Evolutionary conservation across 2,329 filamentous ascomycete species (phyloP), one percentile per base, ranked within the genome.

Genomic region (Diplodia sapinea): DNA sequence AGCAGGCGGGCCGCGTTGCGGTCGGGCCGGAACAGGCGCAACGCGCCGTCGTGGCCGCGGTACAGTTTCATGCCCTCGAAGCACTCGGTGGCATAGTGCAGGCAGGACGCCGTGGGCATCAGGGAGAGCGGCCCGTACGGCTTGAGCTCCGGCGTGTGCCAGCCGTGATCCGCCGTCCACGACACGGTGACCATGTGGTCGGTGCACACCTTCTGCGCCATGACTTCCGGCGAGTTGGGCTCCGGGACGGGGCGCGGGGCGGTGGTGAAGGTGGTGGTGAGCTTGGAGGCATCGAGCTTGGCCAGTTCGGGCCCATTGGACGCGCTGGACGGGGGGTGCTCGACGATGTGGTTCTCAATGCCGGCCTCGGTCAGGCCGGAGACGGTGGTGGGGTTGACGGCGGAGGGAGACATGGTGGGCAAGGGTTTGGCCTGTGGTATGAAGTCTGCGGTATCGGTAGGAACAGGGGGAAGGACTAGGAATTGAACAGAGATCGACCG

Each of bases 71-170:
- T 84, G 13, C 93, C 93, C 81, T 96, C 93, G 81, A 96, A 96
- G 79, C 93, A 96, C 80, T 94, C 91, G 57, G 92, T 96, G 12
- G 92, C 93, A 80, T 96, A 96, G 84, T 96, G 93, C 69, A 96
- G 85, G 69, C 89, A 88, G 3, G 89, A 91, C 15, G 92, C 91
- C 4, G 90, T 94, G 43, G 93, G 93, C 82, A 92, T 90, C 74
- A 96, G 87, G 70, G 85, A 85, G 65, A 96, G 82, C 12, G 91
- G 90, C 0, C 91, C 91, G 79, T 92, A 95, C 31, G 92, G 91
- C 77, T 88, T 87, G 68, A 96, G 85, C 73, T 90, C 85, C 1
- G 93, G 93, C 1, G 86, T 83, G 47, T 85, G 84, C 93, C 93
- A 96, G 73, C 93, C 93, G 23, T 80, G 76, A 52, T 81, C 76